phyloP scores from a whole-genome alignment of 1,139 yeast species.

The Yamadazyma taylorii region DNA sequence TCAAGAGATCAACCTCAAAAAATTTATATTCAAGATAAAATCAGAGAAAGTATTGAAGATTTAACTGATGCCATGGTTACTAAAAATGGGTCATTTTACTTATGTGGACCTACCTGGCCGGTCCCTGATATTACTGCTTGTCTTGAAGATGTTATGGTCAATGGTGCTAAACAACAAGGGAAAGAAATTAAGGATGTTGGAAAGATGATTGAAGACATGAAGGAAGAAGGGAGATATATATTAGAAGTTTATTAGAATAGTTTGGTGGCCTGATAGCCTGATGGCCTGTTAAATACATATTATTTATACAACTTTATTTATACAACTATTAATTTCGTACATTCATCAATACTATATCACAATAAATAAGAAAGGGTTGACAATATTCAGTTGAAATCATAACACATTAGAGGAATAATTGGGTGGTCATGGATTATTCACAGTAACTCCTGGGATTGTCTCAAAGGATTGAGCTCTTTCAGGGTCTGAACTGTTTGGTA shows the following conservation, averaged over 20 bases:
- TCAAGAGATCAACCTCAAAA: conserved; percentile 96
- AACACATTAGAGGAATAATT: too few relatives aligned
- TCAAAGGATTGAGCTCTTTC: too few relatives aligned
- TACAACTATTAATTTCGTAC: too few relatives aligned
- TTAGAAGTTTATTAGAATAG: conserved; percentile 77
- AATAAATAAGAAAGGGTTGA: too few relatives aligned
- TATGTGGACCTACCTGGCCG: conserved; percentile 99
- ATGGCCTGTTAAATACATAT: too few relatives aligned
- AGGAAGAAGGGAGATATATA: conserved; percentile 89
- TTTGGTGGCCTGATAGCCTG: too few relatives aligned
- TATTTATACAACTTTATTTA: neutral
- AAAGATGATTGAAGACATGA: conserved; percentile 86
- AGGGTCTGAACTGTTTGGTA: too few relatives aligned
- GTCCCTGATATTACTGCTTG: conserved; percentile 96
- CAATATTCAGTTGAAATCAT: too few relatives aligned
- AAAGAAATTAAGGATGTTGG: conserved; percentile 66
- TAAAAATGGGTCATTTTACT: conserved; percentile 85
- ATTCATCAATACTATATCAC: too few relatives aligned
- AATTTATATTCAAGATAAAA: conserved; percentile 93
- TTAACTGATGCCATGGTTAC: conserved; percentile 77
- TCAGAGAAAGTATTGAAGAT: conserved; percentile 70
- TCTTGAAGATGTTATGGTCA: conserved; percentile 72
- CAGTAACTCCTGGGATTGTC: too few relatives aligned
- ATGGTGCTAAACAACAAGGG: conserved; percentile 71
- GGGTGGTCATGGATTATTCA: too few relatives aligned